These are phyloP conservation scores for Pythium rishiriense DNA, from an alignment of 352 stramenopile genomes.

Conservation along the genomic window DNA sequence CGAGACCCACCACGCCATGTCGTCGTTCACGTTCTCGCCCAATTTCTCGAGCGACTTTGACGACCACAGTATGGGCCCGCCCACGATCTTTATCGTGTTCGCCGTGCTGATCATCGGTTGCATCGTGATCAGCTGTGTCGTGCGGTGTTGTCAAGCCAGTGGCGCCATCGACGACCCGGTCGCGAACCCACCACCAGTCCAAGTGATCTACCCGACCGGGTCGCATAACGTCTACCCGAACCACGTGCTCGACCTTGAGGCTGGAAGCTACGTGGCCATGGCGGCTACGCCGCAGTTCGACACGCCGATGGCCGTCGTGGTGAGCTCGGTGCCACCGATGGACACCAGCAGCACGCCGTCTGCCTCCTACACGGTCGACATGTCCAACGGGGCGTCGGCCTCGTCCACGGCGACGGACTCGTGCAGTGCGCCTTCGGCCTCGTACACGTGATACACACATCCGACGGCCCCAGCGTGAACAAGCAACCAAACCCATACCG, in stretches of 20 bases:
- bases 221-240: slow-evolving; percentile 8
- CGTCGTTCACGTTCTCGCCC: neutral
- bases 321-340: neutral
- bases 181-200: neutral
- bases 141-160: neutral
- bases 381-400: too few species aligned
- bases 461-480: too few species aligned
- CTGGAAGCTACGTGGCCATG: neutral
- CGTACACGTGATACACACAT: too few species aligned
- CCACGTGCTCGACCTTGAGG: neutral
- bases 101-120: slow-evolving; percentile 2
- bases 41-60: neutral
- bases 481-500: too few species aligned
- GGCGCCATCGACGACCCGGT: neutral
- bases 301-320: neutral
- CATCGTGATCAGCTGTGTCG: neutral
- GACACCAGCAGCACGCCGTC: neutral
- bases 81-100: slow-evolving; percentile 10
- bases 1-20: neutral
- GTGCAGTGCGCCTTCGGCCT: too few species aligned
- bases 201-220: neutral
- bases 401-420: too few species aligned
- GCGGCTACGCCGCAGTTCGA: neutral
- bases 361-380: too few species aligned
- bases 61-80: neutral